Base-by-base conservation (phyloP, 495 filamentous ascomycete species). In the Rostrohypoxylon terebratum region DNA sequence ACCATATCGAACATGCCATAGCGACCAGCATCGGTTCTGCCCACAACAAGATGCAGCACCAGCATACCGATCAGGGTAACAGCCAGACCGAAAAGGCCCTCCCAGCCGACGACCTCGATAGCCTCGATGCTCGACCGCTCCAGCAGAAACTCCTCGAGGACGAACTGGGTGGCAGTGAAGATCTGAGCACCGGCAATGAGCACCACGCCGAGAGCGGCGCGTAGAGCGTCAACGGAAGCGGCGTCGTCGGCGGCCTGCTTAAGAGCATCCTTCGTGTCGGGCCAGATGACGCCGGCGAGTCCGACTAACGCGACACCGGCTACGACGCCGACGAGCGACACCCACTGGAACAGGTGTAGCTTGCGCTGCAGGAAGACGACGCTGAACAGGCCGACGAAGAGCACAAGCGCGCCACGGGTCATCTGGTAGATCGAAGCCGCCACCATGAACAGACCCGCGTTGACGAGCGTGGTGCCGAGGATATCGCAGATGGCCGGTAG, bases 361-460 rank as follows among this genome's bases (percentile, higher is more conserved):
- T 87, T 90, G 33, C 93, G 89, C 60, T 87, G 89, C 38, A 99
- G 82, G 78, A 99, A 98, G 2, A 97, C 72, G 5, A 99, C 94
- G 77, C 93, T 97, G 83, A 99, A 98, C 0, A 98, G 81, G 0
- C 96, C 96, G 10, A 99, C 96, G 66, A 98, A 99, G 4, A 99
- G 84, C 14, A 98, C 94, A 25, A 99, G 84, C 0, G 96, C 95
- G 14, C 96, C 96, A 28, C 96, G 87, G 8, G 95, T 98, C 96
- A 99, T 99, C 79, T 99, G 96, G 83, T 98, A 99, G 74, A 99
- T 97, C 68, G 90, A 94, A 0, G 96, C 93, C 1, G 92, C 96
- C 9, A 98, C 94, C 74, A 98, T 96, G 51, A 98, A 86, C 65
- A 99, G 83, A 11, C 96, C 96, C 4, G 94, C 91, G 79, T 98